Percentiles rank a stretch among this genome's conserved stretches.
Conservation (phyloP, 306 rosid genomes). For the Fagus sylvatica region DNA sequence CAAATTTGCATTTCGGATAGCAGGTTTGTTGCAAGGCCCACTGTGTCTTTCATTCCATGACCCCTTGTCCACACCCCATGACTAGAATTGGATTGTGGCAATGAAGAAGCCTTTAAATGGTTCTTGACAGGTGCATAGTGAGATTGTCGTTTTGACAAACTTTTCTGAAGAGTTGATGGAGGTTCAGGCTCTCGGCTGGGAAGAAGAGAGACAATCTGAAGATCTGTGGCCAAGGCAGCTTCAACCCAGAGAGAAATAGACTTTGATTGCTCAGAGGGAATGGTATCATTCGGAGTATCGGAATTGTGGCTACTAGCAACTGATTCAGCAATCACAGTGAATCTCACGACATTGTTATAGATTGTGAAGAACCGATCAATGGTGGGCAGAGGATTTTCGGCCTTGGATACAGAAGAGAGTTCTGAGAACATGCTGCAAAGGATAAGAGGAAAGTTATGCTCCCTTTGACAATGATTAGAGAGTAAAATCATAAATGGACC, state of each 20-base stretch:
- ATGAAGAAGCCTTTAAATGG: too few species aligned
- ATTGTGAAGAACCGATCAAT: too few species aligned
- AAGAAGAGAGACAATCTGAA: slow-evolving; percentile 82
- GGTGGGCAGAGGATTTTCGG: too few species aligned
- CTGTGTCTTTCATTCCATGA: slow-evolving; percentile 67
- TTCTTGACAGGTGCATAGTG: too few species aligned
- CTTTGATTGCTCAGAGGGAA: slow-evolving; percentile 51
- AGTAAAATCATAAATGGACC: too few species aligned
- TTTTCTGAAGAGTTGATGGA: too few species aligned
- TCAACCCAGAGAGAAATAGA: slow-evolving; percentile 98
- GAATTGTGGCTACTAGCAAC: slow-evolving; percentile 45
- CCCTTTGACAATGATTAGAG: too few species aligned
- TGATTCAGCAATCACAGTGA: slow-evolving; percentile 45
- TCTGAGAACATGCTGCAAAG: too few species aligned
- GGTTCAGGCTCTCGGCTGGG: too few species aligned
- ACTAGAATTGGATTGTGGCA: slow-evolving; percentile 31
- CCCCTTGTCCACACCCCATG: slow-evolving; percentile 61
- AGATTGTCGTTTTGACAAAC: too few species aligned
- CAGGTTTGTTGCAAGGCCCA: slow-evolving; percentile 54
- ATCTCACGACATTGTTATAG: slow-evolving; percentile 58
- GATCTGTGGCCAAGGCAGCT: slow-evolving; percentile 94
- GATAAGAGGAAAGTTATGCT: too few species aligned
- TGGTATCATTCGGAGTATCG: slow-evolving; percentile 30
- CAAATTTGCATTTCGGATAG: slow-evolving; percentile 79
- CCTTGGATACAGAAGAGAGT: too few species aligned